Conservation (phyloP, 306 rosid species). For the Trichosanthes cucumerina region DNA sequence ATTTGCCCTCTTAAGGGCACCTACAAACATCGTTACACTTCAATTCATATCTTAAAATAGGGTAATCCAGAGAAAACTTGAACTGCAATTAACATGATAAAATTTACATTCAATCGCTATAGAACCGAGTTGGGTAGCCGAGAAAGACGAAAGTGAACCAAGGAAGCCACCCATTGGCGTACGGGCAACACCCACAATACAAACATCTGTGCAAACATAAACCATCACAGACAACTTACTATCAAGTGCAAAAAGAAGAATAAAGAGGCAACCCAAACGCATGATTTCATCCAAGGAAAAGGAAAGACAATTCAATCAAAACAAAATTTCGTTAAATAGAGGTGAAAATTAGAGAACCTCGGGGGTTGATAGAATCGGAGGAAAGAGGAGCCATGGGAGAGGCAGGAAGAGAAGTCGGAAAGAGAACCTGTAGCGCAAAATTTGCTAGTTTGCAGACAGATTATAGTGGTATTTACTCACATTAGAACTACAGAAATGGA, state of each 20-base stretch:
- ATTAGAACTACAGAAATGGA: neutral
- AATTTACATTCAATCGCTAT: slow-evolving; percentile 48
- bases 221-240: neutral
- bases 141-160: slow-evolving; percentile 68
- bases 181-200: slow-evolving; percentile 86
- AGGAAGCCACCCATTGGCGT: slow-evolving; percentile 84
- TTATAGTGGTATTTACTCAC: neutral
- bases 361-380: slow-evolving; percentile 36
- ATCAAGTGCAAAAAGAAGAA: neutral
- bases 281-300: neutral
- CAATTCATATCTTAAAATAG: neutral
- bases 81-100: neutral
- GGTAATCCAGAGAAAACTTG: neutral
- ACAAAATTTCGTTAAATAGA: neutral
- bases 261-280: neutral
- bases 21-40: slow-evolving; percentile 19
- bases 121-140: slow-evolving; percentile 82
- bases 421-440: neutral
- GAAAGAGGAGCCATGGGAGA: slow-evolving; percentile 41
- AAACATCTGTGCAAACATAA: slow-evolving; percentile 47
- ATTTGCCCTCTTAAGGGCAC: slow-evolving; percentile 76
- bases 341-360: slow-evolving; percentile 32
- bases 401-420: neutral
- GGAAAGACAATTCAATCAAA: neutral
- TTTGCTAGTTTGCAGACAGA: neutral